Evolutionary conservation across 2,329 filamentous ascomycete genomes (phyloP).

Genomic region (Clonostachys rosea): DNA sequence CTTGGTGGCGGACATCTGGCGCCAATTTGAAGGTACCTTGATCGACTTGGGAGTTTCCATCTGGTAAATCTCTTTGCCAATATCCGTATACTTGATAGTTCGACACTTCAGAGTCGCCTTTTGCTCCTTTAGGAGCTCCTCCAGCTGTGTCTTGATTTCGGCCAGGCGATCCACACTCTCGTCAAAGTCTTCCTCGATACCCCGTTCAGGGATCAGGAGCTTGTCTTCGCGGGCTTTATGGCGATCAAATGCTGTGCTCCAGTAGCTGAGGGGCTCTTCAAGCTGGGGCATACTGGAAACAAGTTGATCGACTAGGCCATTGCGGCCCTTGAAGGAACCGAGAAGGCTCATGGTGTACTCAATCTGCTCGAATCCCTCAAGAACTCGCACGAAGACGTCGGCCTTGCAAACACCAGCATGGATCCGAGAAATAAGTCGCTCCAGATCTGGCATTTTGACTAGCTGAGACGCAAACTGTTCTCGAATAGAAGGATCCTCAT

Average conservation of each 20-base stretch:
- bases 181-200: slow-evolving; percentile 91
- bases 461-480: slow-evolving; percentile 87
- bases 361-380: slow-evolving; percentile 97
- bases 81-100: slow-evolving; percentile 71
- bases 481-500: slow-evolving; percentile 73
- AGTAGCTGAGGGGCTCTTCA: slow-evolving; percentile 67
- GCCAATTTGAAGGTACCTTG: slow-evolving; percentile 86
- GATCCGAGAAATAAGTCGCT: slow-evolving; percentile 88
- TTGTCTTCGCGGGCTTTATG: slow-evolving; percentile 73
- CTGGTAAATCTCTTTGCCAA: slow-evolving; percentile 97
- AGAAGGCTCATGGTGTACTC: slow-evolving; percentile 88
- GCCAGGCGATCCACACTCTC: slow-evolving; percentile 72
- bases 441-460: slow-evolving; percentile 88
- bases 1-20: slow-evolving; percentile 92
- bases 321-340: slow-evolving; percentile 66
- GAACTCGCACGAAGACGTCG: slow-evolving; percentile 87
- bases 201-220: slow-evolving; percentile 77
- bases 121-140: slow-evolving; percentile 65
- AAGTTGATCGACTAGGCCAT: slow-evolving; percentile 79
- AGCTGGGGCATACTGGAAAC: slow-evolving; percentile 85
- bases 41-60: slow-evolving; percentile 81
- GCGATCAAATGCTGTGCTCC: slow-evolving; percentile 90
- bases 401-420: slow-evolving; percentile 88
- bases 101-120: slow-evolving; percentile 71
- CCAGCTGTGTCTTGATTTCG: slow-evolving; percentile 68